These are phyloP conservation scores for Tilletia caries DNA, from an alignment of 1,284 basidiomycete genomes.

Conservation along the genomic window DNA sequence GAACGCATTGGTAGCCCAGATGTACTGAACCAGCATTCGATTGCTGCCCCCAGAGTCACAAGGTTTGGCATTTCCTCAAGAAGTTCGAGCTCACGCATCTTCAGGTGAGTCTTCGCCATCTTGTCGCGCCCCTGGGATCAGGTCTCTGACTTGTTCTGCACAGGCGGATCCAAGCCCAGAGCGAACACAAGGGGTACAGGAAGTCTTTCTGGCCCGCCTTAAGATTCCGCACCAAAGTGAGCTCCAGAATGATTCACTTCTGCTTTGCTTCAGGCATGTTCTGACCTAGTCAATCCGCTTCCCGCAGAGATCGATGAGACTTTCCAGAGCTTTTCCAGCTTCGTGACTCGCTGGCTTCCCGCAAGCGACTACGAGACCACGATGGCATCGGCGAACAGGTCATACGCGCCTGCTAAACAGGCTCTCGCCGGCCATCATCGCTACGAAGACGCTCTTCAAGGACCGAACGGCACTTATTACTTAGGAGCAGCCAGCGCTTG, in stretches of 20 bases:
- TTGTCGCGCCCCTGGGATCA: background rate
- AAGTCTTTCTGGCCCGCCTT: constrained; percentile 36
- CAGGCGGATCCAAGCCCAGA: background rate
- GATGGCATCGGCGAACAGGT: constrained; percentile 35
- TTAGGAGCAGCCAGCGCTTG: constrained; percentile 17
- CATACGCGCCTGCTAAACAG: constrained; percentile 25
- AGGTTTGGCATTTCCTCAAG: constrained; percentile 36
- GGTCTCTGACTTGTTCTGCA: background rate
- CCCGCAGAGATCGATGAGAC: constrained; percentile 28
- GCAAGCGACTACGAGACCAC: constrained; percentile 39
- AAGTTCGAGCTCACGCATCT: constrained; percentile 32
- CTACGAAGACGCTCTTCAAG: constrained; percentile 28
- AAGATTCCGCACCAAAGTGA: constrained; percentile 31
- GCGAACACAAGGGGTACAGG: constrained; percentile 29
- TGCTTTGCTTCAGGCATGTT: background rate
- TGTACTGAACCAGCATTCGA: background rate
- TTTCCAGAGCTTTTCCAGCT: constrained; percentile 39
- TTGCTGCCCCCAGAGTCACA: constrained; percentile 22
- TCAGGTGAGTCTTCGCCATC: background rate
- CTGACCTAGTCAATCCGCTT: background rate
- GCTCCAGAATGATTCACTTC: background rate
- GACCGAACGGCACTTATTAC: constrained; percentile 16
- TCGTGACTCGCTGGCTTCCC: constrained; percentile 35
- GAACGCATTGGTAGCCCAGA: background rate
- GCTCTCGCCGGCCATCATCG: constrained; percentile 24